Conservation (phyloP, 805 yeast genomes). For the Schwanniomyces polymorphus region DNA sequence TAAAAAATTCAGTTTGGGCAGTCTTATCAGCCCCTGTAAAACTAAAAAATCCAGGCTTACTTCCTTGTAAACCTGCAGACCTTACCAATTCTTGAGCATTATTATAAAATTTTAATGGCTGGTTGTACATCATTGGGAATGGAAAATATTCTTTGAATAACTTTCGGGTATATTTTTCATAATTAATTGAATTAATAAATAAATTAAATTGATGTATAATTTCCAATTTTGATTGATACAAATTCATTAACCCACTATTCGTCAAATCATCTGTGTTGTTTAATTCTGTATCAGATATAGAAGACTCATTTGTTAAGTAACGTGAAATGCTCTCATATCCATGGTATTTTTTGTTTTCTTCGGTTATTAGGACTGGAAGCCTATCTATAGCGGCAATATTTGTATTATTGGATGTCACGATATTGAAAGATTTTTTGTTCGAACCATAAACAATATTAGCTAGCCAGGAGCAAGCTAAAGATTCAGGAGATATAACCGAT, state of each 20-base stretch:
- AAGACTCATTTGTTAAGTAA: background rate
- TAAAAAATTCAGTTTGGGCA: conserved; percentile 30
- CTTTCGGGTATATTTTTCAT: conserved; percentile 58
- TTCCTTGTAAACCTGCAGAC: conserved; percentile 27
- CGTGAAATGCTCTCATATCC: conserved; percentile 17
- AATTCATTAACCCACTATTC: conserved; percentile 45
- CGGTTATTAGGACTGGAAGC: conserved; percentile 47
- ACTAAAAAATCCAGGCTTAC: conserved; percentile 29
- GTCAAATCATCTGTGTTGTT: conserved; percentile 30
- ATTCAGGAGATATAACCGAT: conserved; percentile 52
- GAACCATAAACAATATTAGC: conserved; percentile 21
- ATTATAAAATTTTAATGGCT: conserved; percentile 51
- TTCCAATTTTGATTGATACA: conserved; percentile 40
- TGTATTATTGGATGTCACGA: conserved; percentile 60
- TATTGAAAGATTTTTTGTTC: conserved; percentile 14
- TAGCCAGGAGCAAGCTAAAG: conserved; percentile 48
- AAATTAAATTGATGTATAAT: conserved; percentile 57
- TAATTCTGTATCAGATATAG: conserved; percentile 3
- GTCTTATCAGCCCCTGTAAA: conserved; percentile 15
- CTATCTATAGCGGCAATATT: conserved; percentile 48
- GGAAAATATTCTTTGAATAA: conserved; percentile 54
- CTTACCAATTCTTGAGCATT: conserved; percentile 34
- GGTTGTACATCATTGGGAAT: conserved; percentile 74
- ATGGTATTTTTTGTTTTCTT: conserved; percentile 10
- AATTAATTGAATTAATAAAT: conserved; percentile 56